phyloP scores from a whole-genome alignment of 2,329 filamentous ascomycete species.

The Microcyclospora pomicola region DNA sequence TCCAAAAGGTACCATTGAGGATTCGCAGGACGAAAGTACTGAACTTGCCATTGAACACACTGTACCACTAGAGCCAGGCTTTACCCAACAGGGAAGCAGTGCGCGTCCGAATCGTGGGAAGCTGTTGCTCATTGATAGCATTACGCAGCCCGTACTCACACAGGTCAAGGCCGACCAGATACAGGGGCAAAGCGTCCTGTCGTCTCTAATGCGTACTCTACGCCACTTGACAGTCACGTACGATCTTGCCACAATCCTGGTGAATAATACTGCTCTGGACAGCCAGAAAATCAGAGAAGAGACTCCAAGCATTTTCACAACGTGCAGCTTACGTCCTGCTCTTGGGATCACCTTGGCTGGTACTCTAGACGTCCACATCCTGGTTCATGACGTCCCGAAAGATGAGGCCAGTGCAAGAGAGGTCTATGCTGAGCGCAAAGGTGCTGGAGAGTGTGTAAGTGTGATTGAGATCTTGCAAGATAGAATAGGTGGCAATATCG shows the following conservation, averaged over 20 bases:
- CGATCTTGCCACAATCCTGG: conserved; percentile 27
- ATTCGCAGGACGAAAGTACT: conserved; percentile 17
- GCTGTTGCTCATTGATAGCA: conserved; percentile 17
- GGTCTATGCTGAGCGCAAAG: conserved; percentile 14
- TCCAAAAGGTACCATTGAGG: conserved; percentile 18
- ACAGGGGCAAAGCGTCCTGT: conserved; percentile 27
- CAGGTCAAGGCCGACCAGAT: conserved; percentile 16
- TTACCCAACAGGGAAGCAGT: not conserved
- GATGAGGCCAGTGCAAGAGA: conserved; percentile 22
- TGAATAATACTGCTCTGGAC: conserved; percentile 21
- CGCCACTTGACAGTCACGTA: conserved; percentile 24
- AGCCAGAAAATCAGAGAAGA: conserved; percentile 7
- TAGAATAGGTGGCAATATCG: conserved; percentile 23
- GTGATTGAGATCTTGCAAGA: conserved; percentile 34
- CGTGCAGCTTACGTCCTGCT: conserved; percentile 23
- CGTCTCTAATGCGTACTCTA: conserved; percentile 29
- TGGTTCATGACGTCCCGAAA: conserved; percentile 26
- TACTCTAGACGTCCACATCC: conserved; percentile 27
- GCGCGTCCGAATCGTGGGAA: not conserved
- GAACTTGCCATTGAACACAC: conserved; percentile 29
- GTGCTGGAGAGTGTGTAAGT: conserved; percentile 15
- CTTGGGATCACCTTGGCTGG: conserved; percentile 24
- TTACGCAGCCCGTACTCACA: conserved; percentile 15
- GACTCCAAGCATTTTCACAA: conserved; percentile 28
- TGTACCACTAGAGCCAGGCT: not conserved